A percentile compares a stretch with the other conserved stretches of the same genome.
Conservation (phyloP, 2,329 filamentous ascomycete species). For the Trichoderma semiorbis region DNA sequence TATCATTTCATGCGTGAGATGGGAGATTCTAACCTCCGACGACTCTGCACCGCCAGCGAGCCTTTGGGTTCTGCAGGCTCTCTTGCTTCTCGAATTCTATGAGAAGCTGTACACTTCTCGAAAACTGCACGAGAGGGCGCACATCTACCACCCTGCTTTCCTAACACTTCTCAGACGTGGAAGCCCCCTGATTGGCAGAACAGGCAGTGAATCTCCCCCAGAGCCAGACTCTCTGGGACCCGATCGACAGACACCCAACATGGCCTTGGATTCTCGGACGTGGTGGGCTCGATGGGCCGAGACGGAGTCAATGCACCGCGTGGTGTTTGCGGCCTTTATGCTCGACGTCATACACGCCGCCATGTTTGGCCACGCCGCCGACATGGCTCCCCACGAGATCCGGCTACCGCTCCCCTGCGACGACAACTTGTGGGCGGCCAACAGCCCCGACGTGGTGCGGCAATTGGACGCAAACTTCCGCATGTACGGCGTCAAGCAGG, state of each 20-base stretch:
- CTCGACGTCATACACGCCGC: conserved; percentile 85
- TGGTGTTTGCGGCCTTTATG: conserved; percentile 86
- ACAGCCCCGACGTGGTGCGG: conserved; percentile 71
- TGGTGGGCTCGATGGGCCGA: conserved; percentile 90
- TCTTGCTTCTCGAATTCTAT: conserved; percentile 80
- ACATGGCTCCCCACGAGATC: conserved; percentile 90
- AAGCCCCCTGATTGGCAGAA: conserved; percentile 78
- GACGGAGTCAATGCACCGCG: conserved; percentile 79
- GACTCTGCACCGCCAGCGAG: conserved; percentile 81
- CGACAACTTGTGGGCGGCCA: conserved; percentile 80
- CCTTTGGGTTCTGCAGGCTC: conserved; percentile 82
- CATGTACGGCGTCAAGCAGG: conserved; percentile 73
- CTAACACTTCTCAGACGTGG: conserved; percentile 81
- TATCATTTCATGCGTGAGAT: conserved; percentile 69
- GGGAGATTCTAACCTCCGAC: conserved; percentile 77
- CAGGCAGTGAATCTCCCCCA: conserved; percentile 73
- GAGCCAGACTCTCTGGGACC: conserved; percentile 37
- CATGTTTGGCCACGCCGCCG: conserved; percentile 87
- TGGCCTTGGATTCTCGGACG: conserved; percentile 39
- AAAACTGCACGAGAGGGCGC: conserved; percentile 77
- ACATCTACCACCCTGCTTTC: conserved; percentile 85
- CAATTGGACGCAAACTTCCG: conserved; percentile 72
- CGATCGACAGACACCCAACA: conserved; percentile 38
- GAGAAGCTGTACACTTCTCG: conserved; percentile 90
- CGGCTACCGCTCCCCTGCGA: conserved; percentile 82